These are phyloP conservation scores for Fraxinus greggii DNA, from an alignment of 305 asterid species.

Conservation along the genomic window DNA sequence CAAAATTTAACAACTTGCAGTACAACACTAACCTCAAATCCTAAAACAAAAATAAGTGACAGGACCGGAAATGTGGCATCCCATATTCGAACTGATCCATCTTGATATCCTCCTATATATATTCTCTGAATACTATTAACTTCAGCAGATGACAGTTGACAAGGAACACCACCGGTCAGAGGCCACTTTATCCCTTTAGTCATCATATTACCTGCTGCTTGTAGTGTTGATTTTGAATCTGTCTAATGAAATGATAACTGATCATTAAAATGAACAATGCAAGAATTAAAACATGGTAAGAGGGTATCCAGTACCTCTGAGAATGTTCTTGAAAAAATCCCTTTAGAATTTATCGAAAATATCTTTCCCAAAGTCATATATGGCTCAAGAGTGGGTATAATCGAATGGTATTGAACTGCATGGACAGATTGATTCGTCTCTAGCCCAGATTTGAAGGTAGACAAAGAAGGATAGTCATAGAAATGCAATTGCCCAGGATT, in stretches of 20 bases:
- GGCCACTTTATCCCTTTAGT: slow-evolving; percentile 64
- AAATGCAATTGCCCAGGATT: slow-evolving; percentile 85
- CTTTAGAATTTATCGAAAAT: slow-evolving; percentile 34
- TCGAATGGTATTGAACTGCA: slow-evolving; percentile 56
- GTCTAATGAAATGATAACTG: slow-evolving; percentile 48
- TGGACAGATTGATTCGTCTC: slow-evolving; percentile 51
- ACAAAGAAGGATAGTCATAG: slow-evolving; percentile 60
- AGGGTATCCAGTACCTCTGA: slow-evolving; percentile 52
- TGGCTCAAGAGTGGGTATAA: slow-evolving; percentile 82
- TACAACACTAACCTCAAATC: slow-evolving; percentile 57
- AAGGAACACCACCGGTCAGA: slow-evolving; percentile 70
- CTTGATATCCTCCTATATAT: slow-evolving; percentile 87
- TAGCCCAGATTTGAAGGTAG: slow-evolving; percentile 56
- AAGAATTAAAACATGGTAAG: slow-evolving; percentile 18
- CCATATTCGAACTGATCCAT: slow-evolving; percentile 86
- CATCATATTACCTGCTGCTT: slow-evolving; percentile 35
- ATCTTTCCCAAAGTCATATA: slow-evolving; percentile 71
- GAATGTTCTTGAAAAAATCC: slow-evolving; percentile 38
- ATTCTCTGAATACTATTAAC: slow-evolving; percentile 51
- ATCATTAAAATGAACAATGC: slow-evolving; percentile 34
- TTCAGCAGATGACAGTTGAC: slow-evolving; percentile 49
- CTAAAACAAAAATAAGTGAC: slow-evolving; percentile 56
- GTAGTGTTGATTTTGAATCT: slow-evolving; percentile 50
- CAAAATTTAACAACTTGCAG: slow-evolving; percentile 21
- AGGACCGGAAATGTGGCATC: slow-evolving; percentile 80